A percentile compares a stretch with the other conserved stretches of the same genome.
Evolutionary conservation across 345 rosid species (phyloP).

Genomic region (Noccaea caerulescens): DNA sequence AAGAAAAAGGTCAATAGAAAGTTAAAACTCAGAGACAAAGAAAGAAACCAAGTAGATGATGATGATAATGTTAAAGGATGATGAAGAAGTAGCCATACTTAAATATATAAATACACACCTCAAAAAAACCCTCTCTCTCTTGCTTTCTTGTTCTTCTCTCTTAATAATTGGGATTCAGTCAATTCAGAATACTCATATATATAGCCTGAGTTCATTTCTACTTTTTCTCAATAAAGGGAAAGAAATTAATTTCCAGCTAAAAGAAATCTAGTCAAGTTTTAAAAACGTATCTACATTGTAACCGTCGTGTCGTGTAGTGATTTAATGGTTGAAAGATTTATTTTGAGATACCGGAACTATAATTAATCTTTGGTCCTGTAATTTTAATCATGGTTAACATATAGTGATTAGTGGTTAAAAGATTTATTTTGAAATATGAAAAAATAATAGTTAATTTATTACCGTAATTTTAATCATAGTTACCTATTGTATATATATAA

Average conservation of each 20-base stretch:
- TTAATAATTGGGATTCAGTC: conserved; percentile 35
- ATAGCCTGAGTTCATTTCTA: conserved; percentile 20
- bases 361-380: no score
- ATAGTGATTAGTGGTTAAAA: neutral
- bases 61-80: conserved; percentile 39
- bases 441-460: neutral
- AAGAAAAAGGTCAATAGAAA: conserved; percentile 46
- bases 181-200: conserved; percentile 18
- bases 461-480: neutral
- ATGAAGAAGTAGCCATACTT: conserved; percentile 32
- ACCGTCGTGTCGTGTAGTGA: neutral
- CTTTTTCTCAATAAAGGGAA: neutral
- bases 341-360: neutral
- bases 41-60: conserved; percentile 41
- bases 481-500: neutral
- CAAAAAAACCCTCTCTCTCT: conserved; percentile 18
- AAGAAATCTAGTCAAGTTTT: neutral
- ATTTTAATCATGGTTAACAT: no score
- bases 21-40: conserved; percentile 36
- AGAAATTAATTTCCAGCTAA: neutral
- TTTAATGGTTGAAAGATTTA: neutral
- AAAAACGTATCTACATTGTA: neutral
- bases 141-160: conserved; percentile 29
- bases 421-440: neutral
- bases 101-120: conserved; percentile 33